Conservation (phyloP, 768 basidiomycete genomes). For the Chiua virens region DNA sequence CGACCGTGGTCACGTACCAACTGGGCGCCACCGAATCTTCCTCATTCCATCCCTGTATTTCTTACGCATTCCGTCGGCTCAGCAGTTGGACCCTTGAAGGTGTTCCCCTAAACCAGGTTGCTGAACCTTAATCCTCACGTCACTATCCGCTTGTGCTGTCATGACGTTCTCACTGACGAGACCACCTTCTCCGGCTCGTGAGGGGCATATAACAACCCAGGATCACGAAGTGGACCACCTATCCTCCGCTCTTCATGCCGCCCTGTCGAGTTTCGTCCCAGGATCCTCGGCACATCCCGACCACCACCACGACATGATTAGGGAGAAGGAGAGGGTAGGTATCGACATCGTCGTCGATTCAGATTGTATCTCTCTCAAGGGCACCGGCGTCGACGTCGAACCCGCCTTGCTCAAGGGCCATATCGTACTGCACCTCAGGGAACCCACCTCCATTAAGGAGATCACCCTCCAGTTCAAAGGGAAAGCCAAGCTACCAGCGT, state of each 20-base stretch:
- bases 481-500: constrained; percentile 69
- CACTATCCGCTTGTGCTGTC: constrained; percentile 13
- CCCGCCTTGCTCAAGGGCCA: constrained; percentile 79
- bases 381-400: constrained; percentile 81
- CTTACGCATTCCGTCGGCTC: constrained; percentile 1
- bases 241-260: constrained; percentile 39
- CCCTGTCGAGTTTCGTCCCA: constrained; percentile 31
- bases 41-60: background rate
- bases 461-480: constrained; percentile 83
- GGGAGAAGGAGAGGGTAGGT: constrained; percentile 47
- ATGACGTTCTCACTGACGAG: constrained; percentile 38
- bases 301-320: constrained; percentile 40
- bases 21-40: background rate
- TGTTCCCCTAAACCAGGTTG: background rate
- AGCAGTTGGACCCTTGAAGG: background rate
- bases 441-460: constrained; percentile 82
- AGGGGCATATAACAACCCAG: constrained; percentile 21
- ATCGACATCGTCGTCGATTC: constrained; percentile 79
- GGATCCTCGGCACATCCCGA: constrained; percentile 20
- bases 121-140: constrained; percentile 5
- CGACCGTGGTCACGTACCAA: background rate
- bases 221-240: constrained; percentile 35
- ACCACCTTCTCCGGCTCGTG: constrained; percentile 32
- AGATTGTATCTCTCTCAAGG: constrained; percentile 69
- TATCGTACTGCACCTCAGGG: constrained; percentile 74